Evolutionary conservation across 2,329 filamentous ascomycete genomes (phyloP).

Genomic region (Fusarium secorum): DNA sequence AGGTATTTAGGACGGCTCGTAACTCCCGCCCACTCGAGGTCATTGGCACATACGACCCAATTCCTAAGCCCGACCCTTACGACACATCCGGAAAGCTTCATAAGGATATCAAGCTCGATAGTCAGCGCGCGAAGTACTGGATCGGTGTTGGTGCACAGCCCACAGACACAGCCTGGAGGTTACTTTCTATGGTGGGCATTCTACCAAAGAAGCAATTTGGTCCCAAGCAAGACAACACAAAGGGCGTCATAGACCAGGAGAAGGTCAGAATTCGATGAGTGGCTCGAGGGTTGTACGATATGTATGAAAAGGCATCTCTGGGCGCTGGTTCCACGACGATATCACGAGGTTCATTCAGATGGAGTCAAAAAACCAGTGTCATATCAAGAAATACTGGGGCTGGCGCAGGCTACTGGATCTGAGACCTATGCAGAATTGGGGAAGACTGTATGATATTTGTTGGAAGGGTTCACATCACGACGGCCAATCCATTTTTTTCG

Average conservation of each 20-base stretch:
- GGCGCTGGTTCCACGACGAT: slow-evolving; percentile 40
- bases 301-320: slow-evolving; percentile 37
- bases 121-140: slow-evolving; percentile 88
- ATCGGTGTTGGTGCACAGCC: slow-evolving; percentile 96
- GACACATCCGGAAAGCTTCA: slow-evolving; percentile 72
- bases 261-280: slow-evolving; percentile 45
- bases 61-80: slow-evolving; percentile 68
- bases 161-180: slow-evolving; percentile 85
- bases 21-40: slow-evolving; percentile 93
- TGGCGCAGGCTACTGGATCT: not conserved
- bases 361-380: not conserved
- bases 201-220: slow-evolving; percentile 51
- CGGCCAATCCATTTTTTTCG: slow-evolving; percentile 13
- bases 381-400: not conserved
- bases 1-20: slow-evolving; percentile 73
- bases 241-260: slow-evolving; percentile 39
- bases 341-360: slow-evolving; percentile 9
- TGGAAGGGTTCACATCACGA: not conserved
- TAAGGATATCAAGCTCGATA: slow-evolving; percentile 92
- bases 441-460: slow-evolving; percentile 27
- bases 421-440: not conserved
- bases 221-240: slow-evolving; percentile 38
- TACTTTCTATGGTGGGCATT: slow-evolving; percentile 77
- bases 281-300: slow-evolving; percentile 39
- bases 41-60: slow-evolving; percentile 78